phyloP scores from a whole-genome alignment of 1,284 basidiomycete species.

The Puccinia polysora region DNA sequence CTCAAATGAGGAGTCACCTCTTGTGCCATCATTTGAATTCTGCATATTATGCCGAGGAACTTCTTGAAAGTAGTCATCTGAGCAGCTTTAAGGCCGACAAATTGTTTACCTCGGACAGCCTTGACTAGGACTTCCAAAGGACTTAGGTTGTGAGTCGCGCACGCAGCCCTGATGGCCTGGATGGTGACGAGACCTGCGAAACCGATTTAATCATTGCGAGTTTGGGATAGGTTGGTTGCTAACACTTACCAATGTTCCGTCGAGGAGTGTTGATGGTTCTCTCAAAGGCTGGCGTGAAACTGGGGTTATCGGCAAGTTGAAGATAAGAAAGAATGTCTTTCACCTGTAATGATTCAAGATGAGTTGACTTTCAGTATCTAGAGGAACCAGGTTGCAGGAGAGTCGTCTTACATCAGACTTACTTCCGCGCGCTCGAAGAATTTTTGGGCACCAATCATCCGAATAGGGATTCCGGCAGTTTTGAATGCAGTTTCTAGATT shows the following conservation, averaged over 20 bases:
- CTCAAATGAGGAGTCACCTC: slow-evolving; percentile 55
- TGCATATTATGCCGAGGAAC: slow-evolving; percentile 62
- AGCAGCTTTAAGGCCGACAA: slow-evolving; percentile 64
- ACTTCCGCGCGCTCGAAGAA: slow-evolving; percentile 81
- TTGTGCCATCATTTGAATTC: slow-evolving; percentile 60
- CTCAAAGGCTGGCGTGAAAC: slow-evolving; percentile 70
- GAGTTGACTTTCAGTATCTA: not conserved
- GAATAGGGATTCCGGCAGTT: slow-evolving; percentile 69
- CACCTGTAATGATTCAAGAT: slow-evolving; percentile 56
- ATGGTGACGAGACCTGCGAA: slow-evolving; percentile 55
- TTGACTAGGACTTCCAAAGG: slow-evolving; percentile 63
- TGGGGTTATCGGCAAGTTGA: slow-evolving; percentile 75
- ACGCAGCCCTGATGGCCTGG: slow-evolving; percentile 60
- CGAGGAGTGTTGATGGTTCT: slow-evolving; percentile 72
- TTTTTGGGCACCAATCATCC: slow-evolving; percentile 73
- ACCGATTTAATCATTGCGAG: not conserved
- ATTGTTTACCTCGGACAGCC: slow-evolving; percentile 60
- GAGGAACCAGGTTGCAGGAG: too few relatives aligned
- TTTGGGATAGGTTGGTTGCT: not conserved
- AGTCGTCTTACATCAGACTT: slow-evolving; percentile 27
- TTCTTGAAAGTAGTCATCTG: slow-evolving; percentile 63
- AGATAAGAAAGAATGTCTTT: slow-evolving; percentile 84
- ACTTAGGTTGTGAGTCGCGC: slow-evolving; percentile 59
- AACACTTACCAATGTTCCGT: slow-evolving; percentile 70
- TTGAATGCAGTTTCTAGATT: slow-evolving; percentile 72